Evolutionary conservation across 345 rosid genomes (phyloP).

Genomic region (Kernera saxatilis): DNA sequence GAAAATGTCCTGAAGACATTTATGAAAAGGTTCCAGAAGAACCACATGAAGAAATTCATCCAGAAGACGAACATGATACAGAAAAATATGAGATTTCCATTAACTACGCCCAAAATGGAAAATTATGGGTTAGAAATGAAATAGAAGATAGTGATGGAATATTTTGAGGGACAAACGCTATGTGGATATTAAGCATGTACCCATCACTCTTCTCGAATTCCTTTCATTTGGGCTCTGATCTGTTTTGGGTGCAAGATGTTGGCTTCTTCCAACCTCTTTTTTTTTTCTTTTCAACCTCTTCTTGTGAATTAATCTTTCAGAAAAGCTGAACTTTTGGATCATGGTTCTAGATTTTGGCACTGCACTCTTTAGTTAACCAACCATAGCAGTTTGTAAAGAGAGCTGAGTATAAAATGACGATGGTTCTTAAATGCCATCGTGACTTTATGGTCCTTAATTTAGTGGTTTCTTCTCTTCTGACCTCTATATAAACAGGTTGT

Average conservation of each 20-base stretch:
- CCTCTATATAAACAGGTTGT: too few relatives aligned
- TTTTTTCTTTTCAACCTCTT: too few relatives aligned
- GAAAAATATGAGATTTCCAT: too few relatives aligned
- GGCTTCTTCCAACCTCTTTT: not conserved
- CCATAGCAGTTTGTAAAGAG: not conserved
- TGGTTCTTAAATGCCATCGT: not conserved
- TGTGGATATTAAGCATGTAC: not conserved
- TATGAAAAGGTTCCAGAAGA: too few relatives aligned
- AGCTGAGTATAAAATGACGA: not conserved
- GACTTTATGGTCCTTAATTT: not conserved
- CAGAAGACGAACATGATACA: too few relatives aligned
- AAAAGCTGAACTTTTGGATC: constrained; percentile 6
- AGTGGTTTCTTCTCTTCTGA: not conserved
- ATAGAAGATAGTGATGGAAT: too few relatives aligned
- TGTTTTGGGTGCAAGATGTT: constrained; percentile 10
- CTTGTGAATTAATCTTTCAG: constrained; percentile 4
- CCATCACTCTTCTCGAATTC: not conserved
- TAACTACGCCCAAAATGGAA: too few relatives aligned
- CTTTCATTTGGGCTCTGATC: constrained; percentile 4
- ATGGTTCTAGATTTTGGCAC: not conserved
- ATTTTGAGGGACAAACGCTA: too few relatives aligned
- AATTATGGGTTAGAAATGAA: too few relatives aligned
- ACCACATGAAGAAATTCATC: too few relatives aligned
- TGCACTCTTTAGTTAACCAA: constrained; percentile 2
- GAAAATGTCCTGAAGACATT: too few relatives aligned